Conservation (phyloP, 2,329 filamentous ascomycete genomes). For the Trichoderma citrinoviride region DNA sequence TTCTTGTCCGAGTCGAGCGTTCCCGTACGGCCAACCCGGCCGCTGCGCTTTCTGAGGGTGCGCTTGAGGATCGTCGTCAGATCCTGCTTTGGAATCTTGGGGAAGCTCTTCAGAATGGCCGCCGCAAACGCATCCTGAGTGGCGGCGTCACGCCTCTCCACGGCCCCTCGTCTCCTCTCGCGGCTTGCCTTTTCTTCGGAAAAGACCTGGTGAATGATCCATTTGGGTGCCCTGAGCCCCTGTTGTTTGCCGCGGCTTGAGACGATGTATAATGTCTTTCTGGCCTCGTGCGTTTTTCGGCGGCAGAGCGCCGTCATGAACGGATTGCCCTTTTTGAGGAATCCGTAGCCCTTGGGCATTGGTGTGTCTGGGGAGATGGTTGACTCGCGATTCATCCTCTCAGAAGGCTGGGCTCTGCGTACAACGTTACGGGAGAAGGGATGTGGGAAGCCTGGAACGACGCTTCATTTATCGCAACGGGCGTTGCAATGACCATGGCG, state of each 20-base stretch:
- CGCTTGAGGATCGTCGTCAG: conserved; percentile 38
- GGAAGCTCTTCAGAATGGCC: conserved; percentile 41
- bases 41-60: conserved; percentile 45
- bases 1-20: conserved; percentile 40
- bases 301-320: conserved; percentile 45
- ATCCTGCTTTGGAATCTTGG: conserved; percentile 38
- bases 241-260: conserved; percentile 27
- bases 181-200: conserved; percentile 34
- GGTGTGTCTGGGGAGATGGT: conserved; percentile 29
- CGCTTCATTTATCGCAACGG: neutral
- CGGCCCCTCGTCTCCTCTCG: conserved; percentile 32
- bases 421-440: neutral
- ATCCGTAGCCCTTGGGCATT: conserved; percentile 41
- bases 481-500: neutral
- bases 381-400: conserved; percentile 23
- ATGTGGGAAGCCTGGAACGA: neutral
- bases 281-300: conserved; percentile 35
- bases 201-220: conserved; percentile 32
- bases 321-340: conserved; percentile 42
- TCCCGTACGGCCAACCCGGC: conserved; percentile 47
- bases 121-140: conserved; percentile 34
- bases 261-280: conserved; percentile 40
- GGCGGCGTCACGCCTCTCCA: conserved; percentile 36
- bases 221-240: conserved; percentile 42
- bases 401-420: neutral